A percentile compares a stretch with the other conserved stretches of the same genome.
Evolutionary conservation across 345 rosid species (phyloP).

Genomic region (Lepidium aucheri): DNA sequence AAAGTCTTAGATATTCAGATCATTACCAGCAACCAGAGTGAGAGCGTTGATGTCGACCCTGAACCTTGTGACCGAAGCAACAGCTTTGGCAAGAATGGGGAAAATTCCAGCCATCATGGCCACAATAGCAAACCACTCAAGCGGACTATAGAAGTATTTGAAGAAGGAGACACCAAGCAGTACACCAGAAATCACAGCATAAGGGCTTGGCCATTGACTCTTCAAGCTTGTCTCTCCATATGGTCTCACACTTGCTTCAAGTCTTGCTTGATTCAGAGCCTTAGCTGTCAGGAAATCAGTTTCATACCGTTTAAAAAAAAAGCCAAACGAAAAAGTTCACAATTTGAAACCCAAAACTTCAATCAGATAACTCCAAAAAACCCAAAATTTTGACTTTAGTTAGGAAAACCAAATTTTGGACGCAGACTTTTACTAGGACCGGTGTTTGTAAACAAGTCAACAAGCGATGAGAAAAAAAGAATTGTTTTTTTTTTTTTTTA

Average conservation of each 20-base stretch:
- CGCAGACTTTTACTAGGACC: no score
- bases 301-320: neutral
- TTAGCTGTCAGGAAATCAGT: slow-evolving; percentile 37
- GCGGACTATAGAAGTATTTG: slow-evolving; percentile 36
- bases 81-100: slow-evolving; percentile 46
- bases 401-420: neutral
- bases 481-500: slow-evolving; percentile 3
- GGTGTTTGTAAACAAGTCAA: no score
- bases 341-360: no score
- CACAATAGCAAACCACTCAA: slow-evolving; percentile 50
- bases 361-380: neutral
- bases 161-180: slow-evolving; percentile 44
- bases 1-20: no score
- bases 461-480: neutral
- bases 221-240: slow-evolving; percentile 38
- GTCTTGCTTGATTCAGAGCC: slow-evolving; percentile 67
- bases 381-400: neutral
- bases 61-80: slow-evolving; percentile 37
- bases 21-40: slow-evolving; percentile 69
- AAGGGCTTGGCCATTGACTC: slow-evolving; percentile 79
- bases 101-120: slow-evolving; percentile 53
- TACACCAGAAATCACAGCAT: slow-evolving; percentile 45
- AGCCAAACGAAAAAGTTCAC: no score
- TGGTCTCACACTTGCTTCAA: slow-evolving; percentile 70
- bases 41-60: slow-evolving; percentile 65